Conservation (phyloP, 441 rosid species). For the Arabidopsis hybrid region DNA sequence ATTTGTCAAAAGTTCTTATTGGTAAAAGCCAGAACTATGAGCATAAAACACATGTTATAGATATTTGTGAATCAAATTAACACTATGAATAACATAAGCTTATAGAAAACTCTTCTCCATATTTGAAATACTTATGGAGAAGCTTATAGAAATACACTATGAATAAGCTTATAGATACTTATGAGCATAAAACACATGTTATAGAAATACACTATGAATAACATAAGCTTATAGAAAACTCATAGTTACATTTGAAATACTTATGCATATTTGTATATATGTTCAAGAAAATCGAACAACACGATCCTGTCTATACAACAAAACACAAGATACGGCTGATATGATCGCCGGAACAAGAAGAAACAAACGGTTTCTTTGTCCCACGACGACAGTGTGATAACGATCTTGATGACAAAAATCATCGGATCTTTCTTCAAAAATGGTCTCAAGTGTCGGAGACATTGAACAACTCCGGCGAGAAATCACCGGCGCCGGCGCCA, state of each 20-base stretch:
- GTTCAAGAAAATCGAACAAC: slow-evolving; percentile 41
- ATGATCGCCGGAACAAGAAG: slow-evolving; percentile 55
- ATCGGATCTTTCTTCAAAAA: slow-evolving; percentile 59
- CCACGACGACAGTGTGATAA: background rate
- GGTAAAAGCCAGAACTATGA: background rate
- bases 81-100: too few relatives aligned
- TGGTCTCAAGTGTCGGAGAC: slow-evolving; percentile 62
- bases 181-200: too few relatives aligned
- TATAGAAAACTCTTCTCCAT: too few relatives aligned
- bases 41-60: background rate
- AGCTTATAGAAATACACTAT: background rate
- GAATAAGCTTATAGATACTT: background rate
- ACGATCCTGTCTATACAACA: slow-evolving; percentile 46
- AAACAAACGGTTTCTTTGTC: slow-evolving; percentile 40
- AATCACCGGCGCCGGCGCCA: slow-evolving; percentile 51
- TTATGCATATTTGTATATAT: background rate
- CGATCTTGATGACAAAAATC: slow-evolving; percentile 26
- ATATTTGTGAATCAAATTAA: too few relatives aligned
- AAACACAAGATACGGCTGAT: slow-evolving; percentile 51
- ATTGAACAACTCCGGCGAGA: slow-evolving; percentile 47
- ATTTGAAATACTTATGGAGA: too few relatives aligned
- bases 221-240: slow-evolving; percentile 18
- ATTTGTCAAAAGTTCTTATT: background rate
- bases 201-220: too few relatives aligned
- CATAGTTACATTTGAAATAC: slow-evolving; percentile 8